Percentiles rank a stretch among this genome's conserved stretches.
These are phyloP conservation scores for Aspergillus awamori DNA, from an alignment of 2,329 filamentous ascomycete species.

Conservation along the genomic window DNA sequence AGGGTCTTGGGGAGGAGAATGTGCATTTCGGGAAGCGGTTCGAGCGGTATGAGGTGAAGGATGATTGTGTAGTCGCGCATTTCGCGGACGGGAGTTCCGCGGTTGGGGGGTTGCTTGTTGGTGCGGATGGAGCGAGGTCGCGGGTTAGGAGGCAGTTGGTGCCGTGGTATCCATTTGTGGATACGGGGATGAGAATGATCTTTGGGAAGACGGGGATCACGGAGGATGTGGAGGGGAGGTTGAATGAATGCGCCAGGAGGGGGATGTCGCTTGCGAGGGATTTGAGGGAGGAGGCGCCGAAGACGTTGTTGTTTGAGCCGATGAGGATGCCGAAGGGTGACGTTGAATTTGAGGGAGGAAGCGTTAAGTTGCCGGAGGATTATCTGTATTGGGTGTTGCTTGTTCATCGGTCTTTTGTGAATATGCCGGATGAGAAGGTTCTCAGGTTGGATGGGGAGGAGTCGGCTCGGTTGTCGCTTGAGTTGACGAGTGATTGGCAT, in stretches of 20 bases:
- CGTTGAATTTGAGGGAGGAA: background rate
- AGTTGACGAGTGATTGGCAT: background rate
- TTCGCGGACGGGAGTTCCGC: constrained; percentile 40
- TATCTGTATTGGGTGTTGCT: constrained; percentile 10
- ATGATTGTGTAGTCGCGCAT: constrained; percentile 25
- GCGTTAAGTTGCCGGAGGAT: constrained; percentile 2
- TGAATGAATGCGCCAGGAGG: background rate
- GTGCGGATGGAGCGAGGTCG: constrained; percentile 45
- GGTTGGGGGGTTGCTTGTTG: constrained; percentile 40
- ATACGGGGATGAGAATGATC: constrained; percentile 43
- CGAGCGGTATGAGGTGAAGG: constrained; percentile 1
- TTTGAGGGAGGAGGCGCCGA: background rate
- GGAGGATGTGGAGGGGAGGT: background rate
- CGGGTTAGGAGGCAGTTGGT: constrained; percentile 40
- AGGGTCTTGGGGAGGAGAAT: background rate
- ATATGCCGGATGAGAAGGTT: background rate
- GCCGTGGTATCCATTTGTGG: constrained; percentile 39
- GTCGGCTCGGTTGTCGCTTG: background rate
- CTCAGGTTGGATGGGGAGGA: constrained; percentile 2
- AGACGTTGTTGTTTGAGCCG: constrained; percentile 8
- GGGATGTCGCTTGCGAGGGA: constrained; percentile 4
- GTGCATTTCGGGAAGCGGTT: constrained; percentile 3
- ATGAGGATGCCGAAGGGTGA: background rate
- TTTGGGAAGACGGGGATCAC: constrained; percentile 31
- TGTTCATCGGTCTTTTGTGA: background rate